A percentile compares a stretch with the other conserved stretches of the same genome.
These are phyloP conservation scores for Cymbidium sinense DNA, from an alignment of 106 monocot species.

Conservation along the genomic window DNA sequence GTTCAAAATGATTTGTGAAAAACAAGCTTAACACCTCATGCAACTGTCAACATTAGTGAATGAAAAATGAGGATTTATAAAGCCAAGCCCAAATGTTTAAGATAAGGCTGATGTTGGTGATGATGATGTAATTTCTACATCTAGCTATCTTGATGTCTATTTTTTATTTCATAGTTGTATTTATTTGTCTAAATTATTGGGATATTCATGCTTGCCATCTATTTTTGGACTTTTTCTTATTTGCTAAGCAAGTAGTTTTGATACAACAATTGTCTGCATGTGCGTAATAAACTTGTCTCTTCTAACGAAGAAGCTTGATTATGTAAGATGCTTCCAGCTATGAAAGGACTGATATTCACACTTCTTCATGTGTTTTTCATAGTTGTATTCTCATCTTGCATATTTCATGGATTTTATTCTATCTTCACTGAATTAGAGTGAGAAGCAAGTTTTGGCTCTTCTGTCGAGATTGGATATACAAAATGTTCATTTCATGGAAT, in stretches of 20 bases:
- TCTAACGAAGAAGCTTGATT: background rate
- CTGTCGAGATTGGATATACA: conserved; percentile 75
- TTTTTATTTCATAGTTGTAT: background rate
- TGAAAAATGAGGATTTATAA: too few species aligned
- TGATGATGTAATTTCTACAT: background rate
- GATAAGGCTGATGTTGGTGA: too few species aligned
- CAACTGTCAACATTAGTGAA: too few species aligned
- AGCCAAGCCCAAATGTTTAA: too few species aligned
- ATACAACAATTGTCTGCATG: background rate
- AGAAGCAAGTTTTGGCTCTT: conserved; percentile 76
- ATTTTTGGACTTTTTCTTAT: background rate
- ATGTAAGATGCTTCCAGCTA: background rate
- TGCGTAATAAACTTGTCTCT: background rate
- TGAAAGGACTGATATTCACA: background rate
- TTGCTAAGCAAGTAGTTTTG: background rate
- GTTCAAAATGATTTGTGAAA: too few species aligned
- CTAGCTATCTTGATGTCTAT: background rate
- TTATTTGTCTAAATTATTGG: background rate
- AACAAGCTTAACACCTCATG: too few species aligned
- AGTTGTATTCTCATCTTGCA: background rate
- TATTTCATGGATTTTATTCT: background rate
- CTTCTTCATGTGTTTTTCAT: background rate
- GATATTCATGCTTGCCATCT: background rate
- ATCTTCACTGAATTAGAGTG: conserved; percentile 32
- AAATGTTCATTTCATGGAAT: conserved; percentile 67